Percentiles rank a stretch among this genome's conserved stretches.
Evolutionary conservation across 345 rosid genomes (phyloP).

Genomic region (Balakata baccata): DNA sequence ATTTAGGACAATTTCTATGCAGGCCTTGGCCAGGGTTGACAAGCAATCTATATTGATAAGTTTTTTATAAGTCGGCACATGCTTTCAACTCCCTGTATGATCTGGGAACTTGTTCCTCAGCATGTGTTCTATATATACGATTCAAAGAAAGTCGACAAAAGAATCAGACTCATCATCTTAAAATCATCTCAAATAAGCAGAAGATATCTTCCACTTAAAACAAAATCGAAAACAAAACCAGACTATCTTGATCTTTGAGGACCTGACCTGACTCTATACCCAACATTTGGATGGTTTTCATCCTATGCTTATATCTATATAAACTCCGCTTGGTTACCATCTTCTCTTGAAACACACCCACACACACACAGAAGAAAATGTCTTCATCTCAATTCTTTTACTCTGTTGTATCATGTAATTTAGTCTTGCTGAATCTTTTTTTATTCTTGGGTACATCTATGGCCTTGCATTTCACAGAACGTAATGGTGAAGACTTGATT

Average conservation of each 20-base stretch:
- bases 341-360: background rate
- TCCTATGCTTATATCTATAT: too few relatives aligned
- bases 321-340: background rate
- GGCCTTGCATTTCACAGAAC: background rate
- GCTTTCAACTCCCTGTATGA: background rate
- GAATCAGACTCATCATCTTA: background rate
- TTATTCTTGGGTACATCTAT: background rate
- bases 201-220: background rate
- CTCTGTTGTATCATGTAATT: background rate
- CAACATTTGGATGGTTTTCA: too few relatives aligned
- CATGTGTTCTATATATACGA: background rate
- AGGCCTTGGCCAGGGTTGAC: too few relatives aligned
- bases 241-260: too few relatives aligned
- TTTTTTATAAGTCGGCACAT: background rate
- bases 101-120: background rate
- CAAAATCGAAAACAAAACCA: background rate
- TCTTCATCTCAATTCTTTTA: background rate
- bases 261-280: too few relatives aligned
- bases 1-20: too few relatives aligned
- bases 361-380: background rate
- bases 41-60: too few relatives aligned
- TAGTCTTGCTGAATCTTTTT: background rate
- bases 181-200: background rate
- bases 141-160: background rate
- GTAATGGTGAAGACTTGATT: conserved; percentile 18